A percentile compares a stretch with the other conserved stretches of the same genome.
phyloP scores from a whole-genome alignment of 495 filamentous ascomycete genomes.

The Jackrogersella minutella region DNA sequence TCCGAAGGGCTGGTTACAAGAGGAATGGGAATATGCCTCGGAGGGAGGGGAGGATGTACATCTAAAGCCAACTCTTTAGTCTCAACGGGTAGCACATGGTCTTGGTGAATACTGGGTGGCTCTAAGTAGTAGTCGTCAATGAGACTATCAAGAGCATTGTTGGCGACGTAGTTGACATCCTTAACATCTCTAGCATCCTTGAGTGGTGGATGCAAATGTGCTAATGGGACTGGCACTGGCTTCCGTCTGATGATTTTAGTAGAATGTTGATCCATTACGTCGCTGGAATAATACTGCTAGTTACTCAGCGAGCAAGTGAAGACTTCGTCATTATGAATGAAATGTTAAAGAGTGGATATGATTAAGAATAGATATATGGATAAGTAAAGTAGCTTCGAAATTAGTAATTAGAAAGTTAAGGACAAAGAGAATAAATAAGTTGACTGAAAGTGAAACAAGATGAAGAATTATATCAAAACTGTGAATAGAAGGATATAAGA shows the following conservation, averaged over 20 bases:
- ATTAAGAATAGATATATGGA: background rate
- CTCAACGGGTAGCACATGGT: slow-evolving; percentile 1
- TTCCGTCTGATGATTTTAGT: slow-evolving; percentile 25
- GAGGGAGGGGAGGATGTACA: background rate
- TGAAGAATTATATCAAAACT: background rate
- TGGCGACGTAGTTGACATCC: background rate
- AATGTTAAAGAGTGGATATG: background rate
- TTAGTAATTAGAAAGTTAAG: background rate
- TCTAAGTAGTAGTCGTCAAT: slow-evolving; percentile 44
- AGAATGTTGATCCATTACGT: slow-evolving; percentile 21
- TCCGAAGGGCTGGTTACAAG: slow-evolving; percentile 35
- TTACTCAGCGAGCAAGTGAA: background rate
- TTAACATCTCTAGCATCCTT: background rate
- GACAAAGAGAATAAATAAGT: slow-evolving; percentile 5
- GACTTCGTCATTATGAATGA: slow-evolving; percentile 10
- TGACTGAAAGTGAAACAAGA: background rate
- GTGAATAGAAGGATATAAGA: background rate
- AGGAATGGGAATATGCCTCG: slow-evolving; percentile 24
- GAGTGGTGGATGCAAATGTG: background rate
- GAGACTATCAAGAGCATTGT: slow-evolving; percentile 34
- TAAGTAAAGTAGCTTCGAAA: background rate
- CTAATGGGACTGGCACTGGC: slow-evolving; percentile 25
- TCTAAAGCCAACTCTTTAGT: slow-evolving; percentile 23
- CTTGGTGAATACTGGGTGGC: slow-evolving; percentile 12
- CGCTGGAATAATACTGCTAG: background rate